Conservation (phyloP, 2,329 filamentous ascomycete species). For the Coniochaeta ligniaria region DNA sequence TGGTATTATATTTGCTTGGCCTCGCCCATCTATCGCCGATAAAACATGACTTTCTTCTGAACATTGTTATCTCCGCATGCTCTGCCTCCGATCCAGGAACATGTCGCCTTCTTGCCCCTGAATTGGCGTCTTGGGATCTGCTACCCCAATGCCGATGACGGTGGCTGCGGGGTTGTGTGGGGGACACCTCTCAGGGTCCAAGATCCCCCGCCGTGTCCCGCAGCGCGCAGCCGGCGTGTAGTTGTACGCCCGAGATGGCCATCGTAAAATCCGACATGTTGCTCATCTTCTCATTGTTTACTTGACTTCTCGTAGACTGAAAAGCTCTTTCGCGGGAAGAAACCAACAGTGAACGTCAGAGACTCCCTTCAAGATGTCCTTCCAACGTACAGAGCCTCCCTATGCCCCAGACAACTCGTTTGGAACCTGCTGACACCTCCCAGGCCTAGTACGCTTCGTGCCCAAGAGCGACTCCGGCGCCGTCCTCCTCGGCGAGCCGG, state of each 20-base stretch:
- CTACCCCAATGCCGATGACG: neutral
- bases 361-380: neutral
- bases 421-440: neutral
- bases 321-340: neutral
- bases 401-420: no score
- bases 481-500: conserved; percentile 49
- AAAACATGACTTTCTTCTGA: neutral
- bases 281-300: neutral
- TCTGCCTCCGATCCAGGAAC: neutral
- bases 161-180: neutral
- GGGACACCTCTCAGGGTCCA: neutral
- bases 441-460: conserved; percentile 53
- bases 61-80: neutral
- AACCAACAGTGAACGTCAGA: neutral
- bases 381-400: neutral
- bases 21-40: neutral
- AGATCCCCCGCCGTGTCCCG: neutral
- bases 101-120: neutral
- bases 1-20: neutral
- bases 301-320: neutral
- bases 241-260: neutral
- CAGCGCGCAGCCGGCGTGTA: neutral
- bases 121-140: neutral
- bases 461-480: conserved; percentile 41
- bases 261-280: neutral